Conservation (phyloP, 257 asterid species). For the Petunia axillaris region DNA sequence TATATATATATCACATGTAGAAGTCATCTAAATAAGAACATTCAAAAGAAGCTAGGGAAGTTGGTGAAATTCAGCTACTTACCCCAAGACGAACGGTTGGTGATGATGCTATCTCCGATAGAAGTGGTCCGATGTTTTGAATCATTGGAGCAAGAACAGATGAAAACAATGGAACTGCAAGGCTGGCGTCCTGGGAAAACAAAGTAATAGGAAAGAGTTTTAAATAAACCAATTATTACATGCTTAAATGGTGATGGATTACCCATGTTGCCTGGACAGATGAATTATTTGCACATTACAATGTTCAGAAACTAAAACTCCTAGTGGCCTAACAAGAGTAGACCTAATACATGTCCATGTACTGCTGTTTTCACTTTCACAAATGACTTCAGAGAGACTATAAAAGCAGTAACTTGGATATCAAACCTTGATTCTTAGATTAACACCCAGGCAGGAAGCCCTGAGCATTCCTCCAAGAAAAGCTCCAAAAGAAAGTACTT, state of each 20-base stretch:
- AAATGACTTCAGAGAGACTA: neutral
- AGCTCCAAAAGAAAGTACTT: too few species aligned
- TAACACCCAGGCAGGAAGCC: neutral
- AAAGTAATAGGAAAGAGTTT: neutral
- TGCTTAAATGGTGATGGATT: constrained; percentile 1
- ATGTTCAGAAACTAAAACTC: constrained; percentile 5
- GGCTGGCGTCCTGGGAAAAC: constrained; percentile 78
- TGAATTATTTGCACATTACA: neutral
- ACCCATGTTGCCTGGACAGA: neutral
- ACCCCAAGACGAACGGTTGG: constrained; percentile 95
- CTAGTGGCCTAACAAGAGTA: neutral
- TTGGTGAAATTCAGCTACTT: constrained; percentile 38
- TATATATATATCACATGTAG: neutral
- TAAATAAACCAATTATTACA: neutral
- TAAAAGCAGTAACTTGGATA: neutral
- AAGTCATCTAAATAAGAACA: constrained; percentile 4
- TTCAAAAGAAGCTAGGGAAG: neutral
- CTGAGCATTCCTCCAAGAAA: neutral
- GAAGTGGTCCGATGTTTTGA: constrained; percentile 81
- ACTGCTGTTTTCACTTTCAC: neutral
- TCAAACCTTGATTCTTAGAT: neutral
- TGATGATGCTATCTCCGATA: constrained; percentile 77
- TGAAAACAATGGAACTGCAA: constrained; percentile 83
- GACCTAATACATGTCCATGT: neutral
- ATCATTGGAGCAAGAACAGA: constrained; percentile 87